phyloP scores from a whole-genome alignment of 1,284 basidiomycete species.

The Ceratorhiza oryzae-sativae region DNA sequence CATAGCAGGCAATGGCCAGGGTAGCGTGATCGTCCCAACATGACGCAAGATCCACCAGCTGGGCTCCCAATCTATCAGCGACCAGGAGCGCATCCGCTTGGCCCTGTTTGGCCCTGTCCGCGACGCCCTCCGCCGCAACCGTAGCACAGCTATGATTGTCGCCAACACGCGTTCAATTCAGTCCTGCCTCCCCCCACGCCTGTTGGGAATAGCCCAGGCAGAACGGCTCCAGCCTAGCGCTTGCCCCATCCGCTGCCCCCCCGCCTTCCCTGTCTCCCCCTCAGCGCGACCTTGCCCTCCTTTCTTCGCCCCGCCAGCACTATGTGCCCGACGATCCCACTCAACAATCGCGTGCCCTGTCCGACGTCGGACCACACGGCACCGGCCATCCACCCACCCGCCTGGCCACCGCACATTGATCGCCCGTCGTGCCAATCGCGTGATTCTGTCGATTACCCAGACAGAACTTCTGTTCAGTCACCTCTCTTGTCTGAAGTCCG shows the following conservation, averaged over 20 bases:
- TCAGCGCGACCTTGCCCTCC: not conserved
- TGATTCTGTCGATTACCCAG: not conserved
- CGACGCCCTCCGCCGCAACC: not conserved
- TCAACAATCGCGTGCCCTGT: not conserved
- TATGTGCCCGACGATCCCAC: not conserved
- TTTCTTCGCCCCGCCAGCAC: not conserved
- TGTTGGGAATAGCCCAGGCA: not conserved
- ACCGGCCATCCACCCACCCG: not conserved
- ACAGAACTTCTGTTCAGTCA: not conserved
- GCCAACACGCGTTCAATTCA: not conserved
- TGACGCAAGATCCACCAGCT: conserved; percentile 15
- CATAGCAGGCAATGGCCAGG: conserved; percentile 17
- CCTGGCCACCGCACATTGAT: not conserved
- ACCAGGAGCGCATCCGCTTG: not conserved
- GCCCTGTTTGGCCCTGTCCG: not conserved
- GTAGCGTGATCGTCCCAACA: conserved; percentile 9
- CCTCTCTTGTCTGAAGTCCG: not conserved
- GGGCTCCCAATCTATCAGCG: not conserved
- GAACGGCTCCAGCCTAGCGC: not conserved
- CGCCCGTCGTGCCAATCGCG: conserved; percentile 1
- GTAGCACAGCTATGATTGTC: conserved; percentile 6
- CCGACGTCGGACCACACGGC: conserved; percentile 15
- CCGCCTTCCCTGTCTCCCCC: not conserved
- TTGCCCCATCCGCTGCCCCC: not conserved
- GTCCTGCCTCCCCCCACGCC: not conserved